Evolutionary conservation across 2,329 filamentous ascomycete species (phyloP).

Genomic region (Herpotrichia juniperi): DNA sequence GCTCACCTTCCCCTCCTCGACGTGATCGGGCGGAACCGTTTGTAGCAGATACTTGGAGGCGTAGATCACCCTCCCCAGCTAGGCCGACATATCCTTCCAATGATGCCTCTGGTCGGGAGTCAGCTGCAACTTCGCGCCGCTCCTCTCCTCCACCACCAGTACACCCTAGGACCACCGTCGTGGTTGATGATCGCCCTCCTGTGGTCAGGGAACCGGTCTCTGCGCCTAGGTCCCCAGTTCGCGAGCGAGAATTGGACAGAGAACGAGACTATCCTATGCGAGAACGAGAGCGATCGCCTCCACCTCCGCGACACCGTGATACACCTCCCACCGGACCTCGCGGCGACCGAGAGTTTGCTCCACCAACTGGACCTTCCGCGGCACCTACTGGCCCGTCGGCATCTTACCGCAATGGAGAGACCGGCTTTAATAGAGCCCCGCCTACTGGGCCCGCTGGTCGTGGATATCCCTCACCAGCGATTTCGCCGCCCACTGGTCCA

Average conservation of each 20-base stretch:
- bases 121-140: constrained; percentile 63
- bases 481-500: constrained; percentile 49
- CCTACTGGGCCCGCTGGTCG: constrained; percentile 47
- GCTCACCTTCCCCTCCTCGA: constrained; percentile 60
- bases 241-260: constrained; percentile 38
- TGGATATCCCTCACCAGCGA: constrained; percentile 43
- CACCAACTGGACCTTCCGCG: constrained; percentile 42
- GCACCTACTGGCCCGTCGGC: constrained; percentile 43
- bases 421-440: constrained; percentile 41
- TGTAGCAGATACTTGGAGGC: constrained; percentile 58
- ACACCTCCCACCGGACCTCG: constrained; percentile 44
- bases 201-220: constrained; percentile 35
- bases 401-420: constrained; percentile 45
- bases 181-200: constrained; percentile 27
- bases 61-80: constrained; percentile 59
- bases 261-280: constrained; percentile 30
- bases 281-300: constrained; percentile 25
- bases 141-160: constrained; percentile 64
- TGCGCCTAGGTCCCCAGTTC: constrained; percentile 40
- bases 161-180: constrained; percentile 58
- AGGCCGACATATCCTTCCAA: constrained; percentile 48
- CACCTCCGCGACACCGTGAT: constrained; percentile 46
- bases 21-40: constrained; percentile 56
- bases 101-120: constrained; percentile 60
- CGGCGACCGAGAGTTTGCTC: constrained; percentile 41